These are phyloP conservation scores for Coemansia sp. DNA, from an alignment of 192 early-diverging fungal genomes.

Conservation along the genomic window DNA sequence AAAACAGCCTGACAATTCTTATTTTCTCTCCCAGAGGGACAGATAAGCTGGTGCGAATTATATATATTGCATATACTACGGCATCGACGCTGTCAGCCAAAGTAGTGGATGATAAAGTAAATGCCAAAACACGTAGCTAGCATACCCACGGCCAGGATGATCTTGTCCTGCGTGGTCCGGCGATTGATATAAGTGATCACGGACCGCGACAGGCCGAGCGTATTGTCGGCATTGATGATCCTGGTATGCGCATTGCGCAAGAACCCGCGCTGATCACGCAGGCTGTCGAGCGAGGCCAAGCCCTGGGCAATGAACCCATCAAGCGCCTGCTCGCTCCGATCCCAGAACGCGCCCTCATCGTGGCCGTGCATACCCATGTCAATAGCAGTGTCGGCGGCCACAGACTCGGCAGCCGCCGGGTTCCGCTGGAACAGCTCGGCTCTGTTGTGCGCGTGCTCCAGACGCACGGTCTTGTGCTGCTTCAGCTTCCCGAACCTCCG, in stretches of 20 bases:
- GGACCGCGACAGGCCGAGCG: conserved; percentile 42
- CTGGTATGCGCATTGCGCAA: conserved; percentile 34
- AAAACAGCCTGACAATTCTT: no score
- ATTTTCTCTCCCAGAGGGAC: no score
- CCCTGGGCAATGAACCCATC: conserved; percentile 51
- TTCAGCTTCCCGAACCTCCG: conserved; percentile 46
- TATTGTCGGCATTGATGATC: conserved; percentile 42
- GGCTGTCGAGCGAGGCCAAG: conserved; percentile 38
- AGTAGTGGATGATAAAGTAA: conserved; percentile 49
- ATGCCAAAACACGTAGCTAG: conserved; percentile 32
- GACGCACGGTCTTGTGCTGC: conserved; percentile 23
- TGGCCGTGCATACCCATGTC: conserved; percentile 18
- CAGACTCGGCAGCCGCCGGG: background rate
- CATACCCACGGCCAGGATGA: conserved; percentile 45
- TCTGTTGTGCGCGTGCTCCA: conserved; percentile 15
- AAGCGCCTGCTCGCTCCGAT: conserved; percentile 33
- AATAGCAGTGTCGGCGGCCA: conserved; percentile 41
- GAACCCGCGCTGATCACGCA: conserved; percentile 45
- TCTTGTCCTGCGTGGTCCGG: conserved; percentile 53
- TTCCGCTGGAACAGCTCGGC: conserved; percentile 37
- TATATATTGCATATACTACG: no score
- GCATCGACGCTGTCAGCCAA: conserved; percentile 15
- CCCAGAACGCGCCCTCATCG: conserved; percentile 38
- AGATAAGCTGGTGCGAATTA: no score
- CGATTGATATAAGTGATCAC: conserved; percentile 52